A percentile compares a stretch with the other conserved stretches of the same genome.
Conservation (phyloP, 768 basidiomycete genomes). For the Nidula microcarpa region DNA sequence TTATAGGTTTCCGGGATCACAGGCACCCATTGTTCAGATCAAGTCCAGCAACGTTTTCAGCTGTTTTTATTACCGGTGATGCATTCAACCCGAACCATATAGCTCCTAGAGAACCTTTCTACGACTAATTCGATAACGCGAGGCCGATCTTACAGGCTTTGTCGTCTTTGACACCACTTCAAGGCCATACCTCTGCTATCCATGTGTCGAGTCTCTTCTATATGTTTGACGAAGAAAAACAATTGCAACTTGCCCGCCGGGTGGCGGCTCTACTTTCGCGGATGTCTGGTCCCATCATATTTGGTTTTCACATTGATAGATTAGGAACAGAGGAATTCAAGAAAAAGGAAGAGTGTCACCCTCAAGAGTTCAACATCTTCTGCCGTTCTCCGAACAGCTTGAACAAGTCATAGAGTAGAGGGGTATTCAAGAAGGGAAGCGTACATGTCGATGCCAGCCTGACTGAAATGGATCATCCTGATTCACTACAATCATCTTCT, state of each 20-base stretch:
- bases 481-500: no score
- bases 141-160: conserved; percentile 10
- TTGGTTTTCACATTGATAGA: conserved; percentile 36
- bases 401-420: conserved; percentile 26
- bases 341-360: conserved; percentile 12
- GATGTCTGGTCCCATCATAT: conserved; percentile 25
- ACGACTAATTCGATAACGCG: not conserved
- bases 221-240: conserved; percentile 27
- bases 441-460: conserved; percentile 21
- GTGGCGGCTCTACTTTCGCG: conserved; percentile 29
- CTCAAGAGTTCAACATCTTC: conserved; percentile 24
- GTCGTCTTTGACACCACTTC: conserved; percentile 22
- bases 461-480: no score
- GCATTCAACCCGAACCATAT: conserved; percentile 46
- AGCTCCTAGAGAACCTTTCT: conserved; percentile 14
- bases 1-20: conserved; percentile 57
- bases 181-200: conserved; percentile 45
- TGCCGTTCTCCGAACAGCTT: conserved; percentile 34
- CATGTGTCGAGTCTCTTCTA: conserved; percentile 33
- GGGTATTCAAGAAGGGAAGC: conserved; percentile 24
- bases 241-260: conserved; percentile 22
- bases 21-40: conserved; percentile 60
- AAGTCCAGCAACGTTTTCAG: conserved; percentile 48
- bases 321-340: conserved; percentile 24
- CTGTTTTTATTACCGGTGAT: conserved; percentile 53